Percentiles rank a stretch among this genome's conserved stretches.
phyloP scores from a whole-genome alignment of 2,329 filamentous ascomycete species.

The Diplodia scrobiculata region DNA sequence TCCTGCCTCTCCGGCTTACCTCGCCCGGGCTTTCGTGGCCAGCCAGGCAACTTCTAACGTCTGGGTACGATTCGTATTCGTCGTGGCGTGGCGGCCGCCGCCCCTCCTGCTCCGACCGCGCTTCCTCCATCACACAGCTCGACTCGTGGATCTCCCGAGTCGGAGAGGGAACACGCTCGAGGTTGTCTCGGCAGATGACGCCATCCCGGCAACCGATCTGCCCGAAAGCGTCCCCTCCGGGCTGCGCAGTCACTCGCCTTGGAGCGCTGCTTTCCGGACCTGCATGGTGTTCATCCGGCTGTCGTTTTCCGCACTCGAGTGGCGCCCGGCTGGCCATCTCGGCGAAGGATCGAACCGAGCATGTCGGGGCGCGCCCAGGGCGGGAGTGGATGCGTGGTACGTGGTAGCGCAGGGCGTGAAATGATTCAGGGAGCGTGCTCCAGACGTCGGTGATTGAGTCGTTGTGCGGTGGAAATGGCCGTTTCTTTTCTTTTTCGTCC shows the following conservation, averaged over 20 bases:
- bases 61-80: conserved; percentile 15
- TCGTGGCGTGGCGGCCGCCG: not conserved
- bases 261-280: conserved; percentile 3
- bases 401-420: not conserved
- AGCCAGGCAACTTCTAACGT: conserved; percentile 14
- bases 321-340: conserved; percentile 5
- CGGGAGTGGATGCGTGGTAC: not conserved
- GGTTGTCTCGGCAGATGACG: conserved; percentile 24
- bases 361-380: conserved; percentile 6
- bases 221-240: not conserved
- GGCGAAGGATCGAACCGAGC: conserved; percentile 21
- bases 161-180: not conserved
- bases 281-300: conserved; percentile 7
- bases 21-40: not conserved
- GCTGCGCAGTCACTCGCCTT: not conserved
- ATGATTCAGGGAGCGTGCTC: conserved; percentile 13
- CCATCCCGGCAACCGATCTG: conserved; percentile 26
- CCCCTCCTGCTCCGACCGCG: not conserved
- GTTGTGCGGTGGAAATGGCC: not conserved
- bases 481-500: not conserved
- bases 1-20: not conserved
- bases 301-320: conserved; percentile 8
- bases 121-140: not conserved
- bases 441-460: conserved; percentile 1
- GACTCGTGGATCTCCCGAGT: conserved; percentile 23